These are phyloP conservation scores for Rhexocercosporidium sp. DNA, from an alignment of 2,329 filamentous ascomycete genomes.

Conservation along the genomic window DNA sequence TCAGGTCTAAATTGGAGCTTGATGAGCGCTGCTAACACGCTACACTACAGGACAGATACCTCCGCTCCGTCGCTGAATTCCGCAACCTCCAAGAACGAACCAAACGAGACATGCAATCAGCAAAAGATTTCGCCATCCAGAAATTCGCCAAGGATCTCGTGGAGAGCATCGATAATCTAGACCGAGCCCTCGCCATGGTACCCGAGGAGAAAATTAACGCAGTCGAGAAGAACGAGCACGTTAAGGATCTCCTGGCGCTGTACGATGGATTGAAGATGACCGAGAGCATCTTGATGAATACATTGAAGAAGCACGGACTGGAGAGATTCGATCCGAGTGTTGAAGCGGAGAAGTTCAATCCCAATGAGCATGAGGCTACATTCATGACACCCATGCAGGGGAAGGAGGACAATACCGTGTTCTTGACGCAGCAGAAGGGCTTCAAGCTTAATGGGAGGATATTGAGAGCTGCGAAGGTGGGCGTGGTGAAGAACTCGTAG, in stretches of 20 bases:
- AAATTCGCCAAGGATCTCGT: conserved; percentile 93
- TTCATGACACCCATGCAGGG: conserved; percentile 89
- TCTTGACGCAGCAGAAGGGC: conserved; percentile 93
- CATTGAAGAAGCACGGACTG: conserved; percentile 91
- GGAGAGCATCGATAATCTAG: conserved; percentile 95
- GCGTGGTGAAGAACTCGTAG: conserved; percentile 81
- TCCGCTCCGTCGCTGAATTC: conserved; percentile 94
- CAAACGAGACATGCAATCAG: conserved; percentile 83
- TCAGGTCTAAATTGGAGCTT: not conserved
- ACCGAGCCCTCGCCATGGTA: conserved; percentile 85
- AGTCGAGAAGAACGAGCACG: conserved; percentile 54
- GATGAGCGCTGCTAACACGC: conserved; percentile 9
- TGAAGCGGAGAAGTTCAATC: conserved; percentile 86
- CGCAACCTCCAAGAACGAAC: conserved; percentile 97
- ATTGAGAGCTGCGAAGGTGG: conserved; percentile 91
- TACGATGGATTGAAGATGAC: conserved; percentile 96
- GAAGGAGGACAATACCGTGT: conserved; percentile 89
- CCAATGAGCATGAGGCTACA: conserved; percentile 94
- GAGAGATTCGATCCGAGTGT: conserved; percentile 81
- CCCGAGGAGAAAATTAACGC: conserved; percentile 72
- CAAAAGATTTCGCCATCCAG: conserved; percentile 93
- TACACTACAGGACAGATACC: conserved; percentile 81
- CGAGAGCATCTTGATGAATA: conserved; percentile 83
- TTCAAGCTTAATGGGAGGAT: conserved; percentile 92
- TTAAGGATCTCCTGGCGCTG: conserved; percentile 77